These are phyloP conservation scores for Candida manassasensis DNA, from an alignment of 805 yeast species.

Conservation along the genomic window DNA sequence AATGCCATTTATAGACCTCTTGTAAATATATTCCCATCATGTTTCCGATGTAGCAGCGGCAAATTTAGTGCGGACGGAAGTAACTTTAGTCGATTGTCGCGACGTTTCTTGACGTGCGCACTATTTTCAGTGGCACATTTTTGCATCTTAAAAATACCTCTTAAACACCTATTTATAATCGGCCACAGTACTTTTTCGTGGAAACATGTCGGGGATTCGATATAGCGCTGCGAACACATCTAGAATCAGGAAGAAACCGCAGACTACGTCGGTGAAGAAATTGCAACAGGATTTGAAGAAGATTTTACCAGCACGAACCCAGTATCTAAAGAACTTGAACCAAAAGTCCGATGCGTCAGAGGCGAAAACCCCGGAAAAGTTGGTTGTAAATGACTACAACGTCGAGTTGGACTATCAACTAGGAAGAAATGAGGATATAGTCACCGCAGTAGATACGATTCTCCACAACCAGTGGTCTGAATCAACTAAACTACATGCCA, in stretches of 20 bases:
- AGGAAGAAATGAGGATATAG: conserved; percentile 23
- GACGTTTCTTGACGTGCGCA: no score
- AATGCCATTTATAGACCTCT: not conserved
- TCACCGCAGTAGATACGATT: conserved; percentile 29
- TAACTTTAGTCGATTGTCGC: no score
- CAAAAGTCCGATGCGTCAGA: not conserved
- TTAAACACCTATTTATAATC: no score
- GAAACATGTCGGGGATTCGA: conserved; percentile 17
- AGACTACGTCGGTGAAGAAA: conserved; percentile 21
- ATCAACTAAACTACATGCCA: conserved; percentile 21
- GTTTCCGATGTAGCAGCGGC: no score
- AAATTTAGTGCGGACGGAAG: not conserved
- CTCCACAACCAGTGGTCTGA: conserved; percentile 38
- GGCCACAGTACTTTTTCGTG: no score
- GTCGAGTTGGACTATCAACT: conserved; percentile 38
- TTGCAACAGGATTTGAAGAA: conserved; percentile 21
- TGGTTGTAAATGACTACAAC: conserved; percentile 28
- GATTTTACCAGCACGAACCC: conserved; percentile 22
- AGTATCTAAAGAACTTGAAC: conserved; percentile 14
- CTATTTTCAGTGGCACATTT: no score
- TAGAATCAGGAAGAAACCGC: conserved; percentile 17
- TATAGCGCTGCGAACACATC: conserved; percentile 41
- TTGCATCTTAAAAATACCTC: no score
- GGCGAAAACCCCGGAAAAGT: not conserved
- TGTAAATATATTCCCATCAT: conserved; percentile 5